A percentile compares a stretch with the other conserved stretches of the same genome.
Conservation (phyloP, 257 asterid genomes). For the Gentiana macrophylla region DNA sequence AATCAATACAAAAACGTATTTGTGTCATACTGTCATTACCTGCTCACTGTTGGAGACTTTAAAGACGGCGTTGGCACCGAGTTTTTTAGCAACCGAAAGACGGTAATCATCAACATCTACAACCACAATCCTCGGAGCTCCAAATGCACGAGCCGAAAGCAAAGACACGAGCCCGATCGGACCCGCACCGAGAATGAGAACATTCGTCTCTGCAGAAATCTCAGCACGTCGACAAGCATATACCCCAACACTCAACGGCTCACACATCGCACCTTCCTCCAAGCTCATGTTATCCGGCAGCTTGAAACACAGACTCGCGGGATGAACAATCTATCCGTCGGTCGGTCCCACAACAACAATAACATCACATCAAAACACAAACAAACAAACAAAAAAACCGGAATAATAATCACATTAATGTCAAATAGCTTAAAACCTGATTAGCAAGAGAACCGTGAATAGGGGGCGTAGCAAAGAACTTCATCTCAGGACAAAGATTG, state of each 20-base stretch:
- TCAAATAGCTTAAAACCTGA: too few relatives aligned
- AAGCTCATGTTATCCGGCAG: too few relatives aligned
- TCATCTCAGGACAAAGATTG: too few relatives aligned
- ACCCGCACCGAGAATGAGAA: constrained; percentile 69
- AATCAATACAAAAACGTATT: neutral
- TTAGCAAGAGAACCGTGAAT: too few relatives aligned
- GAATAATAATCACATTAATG: too few relatives aligned
- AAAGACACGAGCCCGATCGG: constrained; percentile 62
- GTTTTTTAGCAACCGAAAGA: constrained; percentile 50
- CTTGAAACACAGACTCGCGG: too few relatives aligned
- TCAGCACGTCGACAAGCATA: constrained; percentile 71
- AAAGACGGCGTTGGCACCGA: constrained; percentile 53
- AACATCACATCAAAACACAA: too few relatives aligned
- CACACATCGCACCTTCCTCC: constrained; percentile 4
- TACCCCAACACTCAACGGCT: constrained; percentile 74
- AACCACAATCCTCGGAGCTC: constrained; percentile 56
- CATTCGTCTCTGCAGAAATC: constrained; percentile 59
- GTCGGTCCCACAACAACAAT: too few relatives aligned
- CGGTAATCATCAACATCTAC: constrained; percentile 59
- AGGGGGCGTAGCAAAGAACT: too few relatives aligned
- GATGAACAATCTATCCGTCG: too few relatives aligned
- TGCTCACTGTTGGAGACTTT: constrained; percentile 41
- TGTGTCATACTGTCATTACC: constrained; percentile 15
- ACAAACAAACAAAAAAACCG: too few relatives aligned
- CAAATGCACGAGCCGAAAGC: constrained; percentile 71